Evolutionary conservation across 768 basidiomycete species (phyloP).

Genomic region (Rhodotorula graminis): DNA sequence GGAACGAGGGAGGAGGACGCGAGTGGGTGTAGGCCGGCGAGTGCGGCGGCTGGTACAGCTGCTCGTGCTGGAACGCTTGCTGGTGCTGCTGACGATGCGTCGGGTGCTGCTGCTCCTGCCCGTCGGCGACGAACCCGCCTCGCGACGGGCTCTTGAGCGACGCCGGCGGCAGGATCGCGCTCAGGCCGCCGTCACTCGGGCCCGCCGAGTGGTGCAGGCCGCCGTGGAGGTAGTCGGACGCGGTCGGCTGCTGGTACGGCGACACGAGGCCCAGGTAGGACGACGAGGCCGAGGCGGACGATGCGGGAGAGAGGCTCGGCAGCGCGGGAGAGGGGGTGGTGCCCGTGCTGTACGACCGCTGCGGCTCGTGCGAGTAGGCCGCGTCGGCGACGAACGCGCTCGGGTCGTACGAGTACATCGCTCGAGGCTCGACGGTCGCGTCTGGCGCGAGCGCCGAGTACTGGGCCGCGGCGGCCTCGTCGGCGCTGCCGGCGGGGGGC

Average conservation of each 20-base stretch:
- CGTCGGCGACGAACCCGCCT: conserved; percentile 1
- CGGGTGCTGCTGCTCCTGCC: conserved; percentile 18
- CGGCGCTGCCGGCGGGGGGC: too few species aligned
- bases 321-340: conserved; percentile 19
- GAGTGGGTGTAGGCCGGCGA: not conserved
- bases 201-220: not conserved
- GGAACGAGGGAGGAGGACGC: not conserved
- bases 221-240: not conserved
- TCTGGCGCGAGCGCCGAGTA: not conserved
- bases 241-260: conserved; percentile 8
- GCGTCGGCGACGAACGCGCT: conserved; percentile 6
- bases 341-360: not conserved
- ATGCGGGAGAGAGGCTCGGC: conserved; percentile 22
- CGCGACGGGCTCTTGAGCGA: not conserved
- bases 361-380: conserved; percentile 1
- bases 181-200: not conserved
- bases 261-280: conserved; percentile 7
- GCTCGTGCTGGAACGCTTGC: not conserved
- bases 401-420: not conserved
- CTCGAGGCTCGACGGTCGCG: too few species aligned
- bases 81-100: not conserved
- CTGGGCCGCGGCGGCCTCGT: too few species aligned
- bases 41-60: not conserved
- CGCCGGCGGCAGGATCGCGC: not conserved
- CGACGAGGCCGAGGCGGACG: conserved; percentile 19